Evolutionary conservation across 306 rosid species (phyloP).

Genomic region (Casuarina equisetifolia): DNA sequence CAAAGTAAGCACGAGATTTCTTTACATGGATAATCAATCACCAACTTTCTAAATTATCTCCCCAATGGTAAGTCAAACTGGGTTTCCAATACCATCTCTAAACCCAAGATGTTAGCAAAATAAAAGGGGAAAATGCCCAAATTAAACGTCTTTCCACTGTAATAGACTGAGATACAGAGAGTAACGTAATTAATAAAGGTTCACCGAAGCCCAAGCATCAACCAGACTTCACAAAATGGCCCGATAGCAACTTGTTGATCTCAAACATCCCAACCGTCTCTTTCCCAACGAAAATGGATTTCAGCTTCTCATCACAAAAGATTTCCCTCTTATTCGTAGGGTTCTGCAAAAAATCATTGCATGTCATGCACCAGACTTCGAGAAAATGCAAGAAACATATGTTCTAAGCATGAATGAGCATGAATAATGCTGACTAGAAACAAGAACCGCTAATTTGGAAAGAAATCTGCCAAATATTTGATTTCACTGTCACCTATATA

Average conservation of each 20-base stretch:
- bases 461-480: background rate
- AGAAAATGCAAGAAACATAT: background rate
- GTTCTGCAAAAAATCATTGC: background rate
- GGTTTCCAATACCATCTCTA: background rate
- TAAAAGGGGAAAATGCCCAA: background rate
- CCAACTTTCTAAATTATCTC: background rate
- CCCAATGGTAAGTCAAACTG: conserved; percentile 1
- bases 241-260: background rate
- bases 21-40: background rate
- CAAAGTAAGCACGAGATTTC: background rate
- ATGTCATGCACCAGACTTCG: background rate
- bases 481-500: background rate
- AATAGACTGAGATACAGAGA: background rate
- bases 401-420: background rate
- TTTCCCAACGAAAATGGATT: conserved; percentile 2
- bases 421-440: too few relatives aligned
- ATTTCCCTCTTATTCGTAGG: conserved; percentile 1
- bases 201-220: background rate
- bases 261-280: background rate
- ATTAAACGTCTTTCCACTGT: background rate
- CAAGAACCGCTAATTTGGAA: too few relatives aligned
- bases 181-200: background rate
- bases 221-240: conserved; percentile 8
- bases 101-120: background rate
- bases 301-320: conserved; percentile 9